A percentile compares a stretch with the other conserved stretches of the same genome.
Conservation (phyloP, 305 asterid genomes). For the Fraxinus latifolia region DNA sequence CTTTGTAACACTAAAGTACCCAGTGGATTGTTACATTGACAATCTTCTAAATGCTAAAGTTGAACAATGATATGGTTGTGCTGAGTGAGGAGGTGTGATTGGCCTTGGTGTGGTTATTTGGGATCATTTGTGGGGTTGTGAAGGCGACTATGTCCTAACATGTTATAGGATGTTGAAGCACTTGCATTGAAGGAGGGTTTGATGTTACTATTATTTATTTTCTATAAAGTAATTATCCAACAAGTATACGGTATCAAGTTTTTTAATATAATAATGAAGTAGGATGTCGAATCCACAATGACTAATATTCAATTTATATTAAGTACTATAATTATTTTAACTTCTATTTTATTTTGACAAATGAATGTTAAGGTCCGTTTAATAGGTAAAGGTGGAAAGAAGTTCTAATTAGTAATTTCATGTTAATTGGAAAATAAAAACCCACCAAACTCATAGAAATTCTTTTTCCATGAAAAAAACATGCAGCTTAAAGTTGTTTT, state of each 20-base stretch:
- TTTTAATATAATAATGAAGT: no score
- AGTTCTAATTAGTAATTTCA: no score
- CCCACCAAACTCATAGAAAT: no score
- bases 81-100: not conserved
- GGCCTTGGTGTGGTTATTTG: not conserved
- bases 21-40: not conserved
- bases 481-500: no score
- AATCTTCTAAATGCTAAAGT: not conserved
- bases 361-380: no score
- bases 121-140: not conserved
- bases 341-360: no score
- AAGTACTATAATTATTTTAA: no score
- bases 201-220: not conserved
- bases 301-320: no score
- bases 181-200: not conserved
- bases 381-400: no score
- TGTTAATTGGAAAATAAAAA: no score
- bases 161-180: not conserved
- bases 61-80: not conserved
- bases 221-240: not conserved
- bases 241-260: not conserved
- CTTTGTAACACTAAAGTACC: not conserved
- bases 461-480: no score
- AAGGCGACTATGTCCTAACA: not conserved
- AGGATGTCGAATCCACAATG: no score